Evolutionary conservation across 371 early-diverging fungal species (phyloP).

Genomic region (Apophysomyces ossiformis): DNA sequence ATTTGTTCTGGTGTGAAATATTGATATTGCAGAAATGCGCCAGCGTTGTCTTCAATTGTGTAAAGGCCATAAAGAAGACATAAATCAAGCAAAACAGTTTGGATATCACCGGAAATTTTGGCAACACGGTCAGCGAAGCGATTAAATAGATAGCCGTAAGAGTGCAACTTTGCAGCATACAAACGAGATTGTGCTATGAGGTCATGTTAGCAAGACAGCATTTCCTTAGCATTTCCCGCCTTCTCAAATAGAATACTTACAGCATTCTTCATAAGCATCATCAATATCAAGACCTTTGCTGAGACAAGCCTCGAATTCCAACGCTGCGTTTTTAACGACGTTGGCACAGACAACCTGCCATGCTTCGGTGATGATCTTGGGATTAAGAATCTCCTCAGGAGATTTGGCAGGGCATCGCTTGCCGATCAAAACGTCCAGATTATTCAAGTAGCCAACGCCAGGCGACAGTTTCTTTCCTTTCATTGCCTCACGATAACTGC

Average conservation of each 20-base stretch:
- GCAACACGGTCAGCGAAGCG: constrained; percentile 82
- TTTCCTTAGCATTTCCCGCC: background rate
- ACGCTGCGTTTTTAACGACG: constrained; percentile 80
- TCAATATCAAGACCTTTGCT: constrained; percentile 74
- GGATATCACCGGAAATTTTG: constrained; percentile 51
- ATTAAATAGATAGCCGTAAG: constrained; percentile 84
- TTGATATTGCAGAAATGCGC: constrained; percentile 86
- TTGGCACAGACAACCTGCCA: constrained; percentile 87
- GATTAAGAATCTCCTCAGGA: constrained; percentile 60
- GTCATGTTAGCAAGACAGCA: background rate
- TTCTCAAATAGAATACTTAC: constrained; percentile 24
- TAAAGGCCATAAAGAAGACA: constrained; percentile 85
- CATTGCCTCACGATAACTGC: constrained; percentile 78
- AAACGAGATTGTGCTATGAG: constrained; percentile 71
- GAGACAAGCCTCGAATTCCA: constrained; percentile 75
- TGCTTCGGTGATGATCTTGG: constrained; percentile 76
- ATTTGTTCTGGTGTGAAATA: constrained; percentile 82
- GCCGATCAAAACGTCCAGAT: constrained; percentile 55
- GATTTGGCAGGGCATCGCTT: constrained; percentile 59
- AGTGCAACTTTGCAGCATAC: constrained; percentile 88
- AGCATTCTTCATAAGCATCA: constrained; percentile 89
- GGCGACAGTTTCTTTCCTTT: constrained; percentile 78
- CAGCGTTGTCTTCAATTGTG: constrained; percentile 83
- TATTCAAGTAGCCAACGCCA: constrained; percentile 85
- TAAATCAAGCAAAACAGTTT: constrained; percentile 65